Conservation (phyloP, 495 filamentous ascomycete genomes). For the Xylaria longipes region DNA sequence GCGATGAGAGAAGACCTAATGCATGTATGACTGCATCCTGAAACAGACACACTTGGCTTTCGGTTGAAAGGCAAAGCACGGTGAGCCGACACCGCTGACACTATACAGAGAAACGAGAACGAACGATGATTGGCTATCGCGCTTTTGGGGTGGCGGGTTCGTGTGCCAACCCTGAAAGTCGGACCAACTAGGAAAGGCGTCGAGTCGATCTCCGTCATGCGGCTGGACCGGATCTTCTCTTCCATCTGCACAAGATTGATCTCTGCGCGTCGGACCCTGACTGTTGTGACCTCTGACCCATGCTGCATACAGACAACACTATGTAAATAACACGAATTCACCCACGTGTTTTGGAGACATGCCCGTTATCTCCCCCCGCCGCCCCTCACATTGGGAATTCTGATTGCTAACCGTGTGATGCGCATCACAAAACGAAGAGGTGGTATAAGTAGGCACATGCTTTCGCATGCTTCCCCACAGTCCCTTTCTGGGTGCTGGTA, state of each 20-base stretch:
- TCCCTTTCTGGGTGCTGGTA: constrained; percentile 17
- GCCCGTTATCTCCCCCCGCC: neutral
- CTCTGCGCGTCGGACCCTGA: neutral
- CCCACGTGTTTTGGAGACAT: neutral
- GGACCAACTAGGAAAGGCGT: constrained; percentile 8
- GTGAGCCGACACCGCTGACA: neutral
- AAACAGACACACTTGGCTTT: constrained; percentile 2
- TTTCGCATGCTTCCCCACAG: constrained; percentile 10
- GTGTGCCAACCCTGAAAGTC: neutral
- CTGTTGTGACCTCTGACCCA: neutral
- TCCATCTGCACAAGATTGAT: neutral
- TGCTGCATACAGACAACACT: no score
- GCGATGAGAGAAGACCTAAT: neutral
- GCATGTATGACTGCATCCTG: neutral
- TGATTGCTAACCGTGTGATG: neutral
- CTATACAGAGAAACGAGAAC: neutral
- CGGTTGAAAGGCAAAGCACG: neutral
- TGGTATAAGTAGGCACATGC: neutral
- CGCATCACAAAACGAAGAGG: neutral
- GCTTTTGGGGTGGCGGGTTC: constrained; percentile 1
- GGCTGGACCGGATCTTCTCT: constrained; percentile 21
- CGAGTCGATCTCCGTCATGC: constrained; percentile 9
- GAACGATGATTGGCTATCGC: neutral
- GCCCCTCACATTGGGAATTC: neutral
- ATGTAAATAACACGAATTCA: neutral